These are phyloP conservation scores for Meira miltonrushii DNA, from an alignment of 1,284 basidiomycete species.

Conservation along the genomic window DNA sequence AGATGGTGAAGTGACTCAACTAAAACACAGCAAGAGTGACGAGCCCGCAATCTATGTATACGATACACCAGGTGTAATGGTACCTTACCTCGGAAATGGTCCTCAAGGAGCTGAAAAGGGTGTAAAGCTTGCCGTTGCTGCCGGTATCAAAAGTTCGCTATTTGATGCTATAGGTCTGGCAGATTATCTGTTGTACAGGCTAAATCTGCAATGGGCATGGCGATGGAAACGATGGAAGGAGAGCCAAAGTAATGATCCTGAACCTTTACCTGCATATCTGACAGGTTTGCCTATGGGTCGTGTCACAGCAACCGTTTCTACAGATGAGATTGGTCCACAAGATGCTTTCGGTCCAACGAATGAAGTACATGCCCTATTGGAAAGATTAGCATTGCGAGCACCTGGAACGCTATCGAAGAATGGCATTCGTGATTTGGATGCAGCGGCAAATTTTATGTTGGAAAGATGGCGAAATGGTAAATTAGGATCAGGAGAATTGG, in stretches of 20 bases:
- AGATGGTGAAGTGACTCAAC: not conserved
- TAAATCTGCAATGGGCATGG: conserved; percentile 60
- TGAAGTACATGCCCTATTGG: conserved; percentile 25
- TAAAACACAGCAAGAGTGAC: conserved; percentile 64
- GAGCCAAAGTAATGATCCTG: conserved; percentile 2
- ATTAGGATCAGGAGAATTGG: conserved; percentile 41
- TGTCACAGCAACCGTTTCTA: not conserved
- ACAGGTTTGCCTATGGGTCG: conserved; percentile 9
- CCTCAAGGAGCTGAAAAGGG: conserved; percentile 79
- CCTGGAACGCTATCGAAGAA: conserved; percentile 41
- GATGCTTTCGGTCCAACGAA: conserved; percentile 28
- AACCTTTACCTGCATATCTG: conserved; percentile 18
- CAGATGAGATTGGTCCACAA: no score
- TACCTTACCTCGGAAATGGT: conserved; percentile 86
- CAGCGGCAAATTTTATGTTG: conserved; percentile 41
- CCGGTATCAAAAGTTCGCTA: conserved; percentile 87
- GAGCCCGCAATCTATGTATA: conserved; percentile 82
- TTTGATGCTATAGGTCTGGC: conserved; percentile 80
- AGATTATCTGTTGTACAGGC: conserved; percentile 78
- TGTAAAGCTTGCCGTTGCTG: conserved; percentile 85
- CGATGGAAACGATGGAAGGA: not conserved
- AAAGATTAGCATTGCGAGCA: conserved; percentile 29
- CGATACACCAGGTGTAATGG: conserved; percentile 94
- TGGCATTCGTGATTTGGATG: conserved; percentile 31
- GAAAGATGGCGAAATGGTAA: conserved; percentile 42